Conservation (phyloP, 1,284 basidiomycete species). For the Rhodotorula mucilaginosa region DNA sequence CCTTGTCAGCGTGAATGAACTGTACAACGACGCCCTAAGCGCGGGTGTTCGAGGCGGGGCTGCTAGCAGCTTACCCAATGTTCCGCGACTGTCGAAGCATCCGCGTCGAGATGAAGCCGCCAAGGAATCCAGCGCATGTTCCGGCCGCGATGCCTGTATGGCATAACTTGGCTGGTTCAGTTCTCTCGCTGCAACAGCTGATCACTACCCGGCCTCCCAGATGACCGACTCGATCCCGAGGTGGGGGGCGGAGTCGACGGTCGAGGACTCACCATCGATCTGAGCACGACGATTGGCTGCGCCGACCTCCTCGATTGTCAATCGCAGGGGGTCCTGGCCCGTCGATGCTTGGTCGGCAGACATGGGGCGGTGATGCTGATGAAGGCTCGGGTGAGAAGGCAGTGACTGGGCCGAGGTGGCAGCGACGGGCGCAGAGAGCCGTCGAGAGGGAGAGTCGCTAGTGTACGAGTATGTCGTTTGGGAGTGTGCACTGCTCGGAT, state of each 20-base stretch:
- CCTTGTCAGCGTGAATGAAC: background rate
- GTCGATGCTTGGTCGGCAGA: no score
- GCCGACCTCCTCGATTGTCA: conserved; percentile 24
- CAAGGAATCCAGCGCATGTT: conserved; percentile 31
- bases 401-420: background rate
- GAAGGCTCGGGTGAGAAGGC: background rate
- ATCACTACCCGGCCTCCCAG: no score
- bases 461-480: background rate
- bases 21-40: no score
- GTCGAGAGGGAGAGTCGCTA: background rate
- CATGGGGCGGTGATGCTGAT: background rate
- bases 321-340: background rate
- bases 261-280: conserved; percentile 21
- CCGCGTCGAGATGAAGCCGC: conserved; percentile 19
- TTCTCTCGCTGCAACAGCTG: no score
- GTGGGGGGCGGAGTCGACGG: background rate
- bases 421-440: background rate
- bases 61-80: conserved; percentile 5
- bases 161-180: no score
- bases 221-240: background rate
- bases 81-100: conserved; percentile 28
- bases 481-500: no score
- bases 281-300: conserved; percentile 25
- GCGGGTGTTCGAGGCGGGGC: no score
- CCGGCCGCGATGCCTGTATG: conserved; percentile 22